phyloP scores from a whole-genome alignment of 2,329 filamentous ascomycete species.

The Phoma sp. region DNA sequence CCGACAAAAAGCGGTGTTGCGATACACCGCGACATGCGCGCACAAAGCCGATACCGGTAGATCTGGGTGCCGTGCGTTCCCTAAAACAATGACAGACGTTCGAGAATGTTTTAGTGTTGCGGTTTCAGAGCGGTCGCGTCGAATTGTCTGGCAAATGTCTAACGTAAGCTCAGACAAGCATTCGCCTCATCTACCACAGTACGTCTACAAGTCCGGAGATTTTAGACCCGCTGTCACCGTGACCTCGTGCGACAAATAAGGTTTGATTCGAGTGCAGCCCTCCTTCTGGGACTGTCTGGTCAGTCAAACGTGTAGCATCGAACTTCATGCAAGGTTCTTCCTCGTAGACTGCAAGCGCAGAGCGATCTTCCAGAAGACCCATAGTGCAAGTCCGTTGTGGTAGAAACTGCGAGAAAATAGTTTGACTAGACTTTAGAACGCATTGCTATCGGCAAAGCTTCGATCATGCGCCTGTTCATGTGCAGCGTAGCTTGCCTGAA shows the following conservation, averaged over 20 bases:
- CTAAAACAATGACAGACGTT: conserved; percentile 33
- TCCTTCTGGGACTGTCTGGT: conserved; percentile 14
- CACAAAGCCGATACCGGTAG: conserved; percentile 20
- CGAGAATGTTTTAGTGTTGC: conserved; percentile 24
- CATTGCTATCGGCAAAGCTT: conserved; percentile 1
- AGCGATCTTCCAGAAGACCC: conserved; percentile 8
- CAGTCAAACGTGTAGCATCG: conserved; percentile 20
- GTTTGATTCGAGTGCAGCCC: conserved; percentile 6
- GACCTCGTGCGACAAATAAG: conserved; percentile 13
- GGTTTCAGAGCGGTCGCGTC: conserved; percentile 8
- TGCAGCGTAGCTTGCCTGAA: background rate
- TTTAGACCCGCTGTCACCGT: conserved; percentile 14
- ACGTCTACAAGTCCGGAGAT: conserved; percentile 7
- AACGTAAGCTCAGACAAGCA: conserved; percentile 16
- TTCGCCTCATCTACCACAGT: conserved; percentile 14
- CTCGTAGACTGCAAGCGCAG: background rate
- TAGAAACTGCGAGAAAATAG: background rate
- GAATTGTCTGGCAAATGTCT: conserved; percentile 8
- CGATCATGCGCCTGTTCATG: background rate
- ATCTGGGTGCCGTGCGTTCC: conserved; percentile 23
- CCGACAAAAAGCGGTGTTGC: conserved; percentile 19
- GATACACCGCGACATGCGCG: conserved; percentile 14
- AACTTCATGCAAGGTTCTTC: conserved; percentile 16
- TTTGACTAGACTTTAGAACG: conserved; percentile 1
- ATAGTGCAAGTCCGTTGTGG: background rate